Evolutionary conservation across 495 filamentous ascomycete genomes (phyloP).

Genomic region (Podospora pseudopauciseta): DNA sequence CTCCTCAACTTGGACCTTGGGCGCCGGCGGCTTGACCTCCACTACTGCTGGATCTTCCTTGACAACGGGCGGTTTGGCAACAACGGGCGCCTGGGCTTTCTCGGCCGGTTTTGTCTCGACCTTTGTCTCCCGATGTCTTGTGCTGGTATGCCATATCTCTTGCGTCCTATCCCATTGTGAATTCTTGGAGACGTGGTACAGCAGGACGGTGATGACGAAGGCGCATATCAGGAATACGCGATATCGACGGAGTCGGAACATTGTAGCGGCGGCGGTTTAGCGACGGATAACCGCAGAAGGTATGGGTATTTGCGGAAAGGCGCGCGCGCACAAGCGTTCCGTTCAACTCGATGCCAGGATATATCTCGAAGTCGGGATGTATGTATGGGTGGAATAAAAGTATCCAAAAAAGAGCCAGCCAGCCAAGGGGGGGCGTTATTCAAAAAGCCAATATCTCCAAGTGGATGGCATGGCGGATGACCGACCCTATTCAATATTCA

Average conservation of each 20-base stretch:
- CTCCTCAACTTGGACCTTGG: no score
- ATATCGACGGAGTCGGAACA: constrained; percentile 76
- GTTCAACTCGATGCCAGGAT: background rate
- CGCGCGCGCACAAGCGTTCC: background rate
- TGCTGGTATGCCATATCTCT: constrained; percentile 23
- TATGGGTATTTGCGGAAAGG: background rate
- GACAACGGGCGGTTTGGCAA: background rate
- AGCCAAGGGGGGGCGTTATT: background rate
- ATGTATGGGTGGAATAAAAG: background rate
- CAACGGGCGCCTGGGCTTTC: background rate
- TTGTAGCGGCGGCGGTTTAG: constrained; percentile 32
- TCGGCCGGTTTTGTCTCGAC: constrained; percentile 12
- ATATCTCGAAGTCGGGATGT: background rate
- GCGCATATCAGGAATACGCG: constrained; percentile 70
- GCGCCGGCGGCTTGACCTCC: background rate
- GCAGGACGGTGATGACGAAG: constrained; percentile 56
- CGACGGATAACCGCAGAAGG: background rate
- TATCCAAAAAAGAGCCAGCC: background rate
- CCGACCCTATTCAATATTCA: background rate
- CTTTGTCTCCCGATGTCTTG: constrained; percentile 6
- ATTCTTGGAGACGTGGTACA: constrained; percentile 61
- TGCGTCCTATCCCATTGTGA: constrained; percentile 44
- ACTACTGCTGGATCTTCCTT: background rate
- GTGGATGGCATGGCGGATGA: background rate
- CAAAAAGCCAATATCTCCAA: background rate